Evolutionary conservation across 75 land plant genomes (phyloP).

Genomic region (Sequoia sempervirens): DNA sequence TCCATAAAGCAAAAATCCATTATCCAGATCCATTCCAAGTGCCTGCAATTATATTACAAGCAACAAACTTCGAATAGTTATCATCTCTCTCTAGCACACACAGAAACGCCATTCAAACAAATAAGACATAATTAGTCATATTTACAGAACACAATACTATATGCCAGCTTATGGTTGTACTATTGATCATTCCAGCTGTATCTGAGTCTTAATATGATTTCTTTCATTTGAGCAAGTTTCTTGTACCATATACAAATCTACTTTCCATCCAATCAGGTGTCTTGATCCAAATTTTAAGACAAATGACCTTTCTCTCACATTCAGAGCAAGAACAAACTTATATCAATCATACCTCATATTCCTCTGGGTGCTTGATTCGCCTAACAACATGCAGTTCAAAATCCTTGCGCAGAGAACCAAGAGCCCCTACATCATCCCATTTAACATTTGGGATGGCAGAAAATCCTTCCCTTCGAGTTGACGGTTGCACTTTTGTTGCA

Average conservation of each 20-base stretch:
- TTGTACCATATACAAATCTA: background rate
- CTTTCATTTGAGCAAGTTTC: background rate
- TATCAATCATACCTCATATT: slow-evolving; percentile 60
- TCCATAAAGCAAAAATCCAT: slow-evolving; percentile 92
- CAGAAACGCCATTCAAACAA: background rate
- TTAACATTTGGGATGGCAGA: slow-evolving; percentile 78
- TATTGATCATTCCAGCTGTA: background rate
- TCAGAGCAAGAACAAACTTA: slow-evolving; percentile 1
- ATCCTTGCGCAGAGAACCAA: slow-evolving; percentile 55
- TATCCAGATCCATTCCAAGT: slow-evolving; percentile 69
- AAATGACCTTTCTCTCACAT: too few species aligned
- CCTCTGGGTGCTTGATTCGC: slow-evolving; percentile 77
- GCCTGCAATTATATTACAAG: slow-evolving; percentile 33
- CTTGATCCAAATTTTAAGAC: background rate
- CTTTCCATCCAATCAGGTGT: background rate
- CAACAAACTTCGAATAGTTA: background rate
- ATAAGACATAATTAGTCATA: background rate
- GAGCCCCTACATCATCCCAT: slow-evolving; percentile 98
- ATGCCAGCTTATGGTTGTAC: background rate
- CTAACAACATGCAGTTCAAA: slow-evolving; percentile 71
- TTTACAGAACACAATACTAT: background rate
- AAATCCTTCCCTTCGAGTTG: slow-evolving; percentile 86
- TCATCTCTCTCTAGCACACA: background rate
- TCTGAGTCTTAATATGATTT: background rate
- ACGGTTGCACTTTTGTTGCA: slow-evolving; percentile 58